These are phyloP conservation scores for Colletotrichum falcatum DNA, from an alignment of 2,329 filamentous ascomycete genomes.

Conservation along the genomic window DNA sequence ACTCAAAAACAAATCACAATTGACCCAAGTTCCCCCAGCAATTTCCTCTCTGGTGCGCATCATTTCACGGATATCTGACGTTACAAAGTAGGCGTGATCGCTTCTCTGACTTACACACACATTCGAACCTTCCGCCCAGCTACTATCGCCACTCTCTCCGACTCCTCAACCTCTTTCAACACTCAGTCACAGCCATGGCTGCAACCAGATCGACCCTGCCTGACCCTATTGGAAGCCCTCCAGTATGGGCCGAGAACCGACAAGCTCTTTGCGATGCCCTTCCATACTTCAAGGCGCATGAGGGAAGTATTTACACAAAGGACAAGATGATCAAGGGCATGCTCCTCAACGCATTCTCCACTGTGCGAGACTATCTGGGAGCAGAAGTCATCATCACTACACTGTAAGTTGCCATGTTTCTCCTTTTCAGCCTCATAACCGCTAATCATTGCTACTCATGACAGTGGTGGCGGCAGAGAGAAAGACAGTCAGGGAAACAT, in stretches of 20 bases:
- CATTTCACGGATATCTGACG: too few relatives aligned
- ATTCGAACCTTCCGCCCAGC: background rate
- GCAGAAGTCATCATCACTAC: conserved; percentile 73
- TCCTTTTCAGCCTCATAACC: background rate
- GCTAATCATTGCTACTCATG: conserved; percentile 40
- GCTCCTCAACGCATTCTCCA: conserved; percentile 67
- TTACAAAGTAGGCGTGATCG: background rate
- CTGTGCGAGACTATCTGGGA: conserved; percentile 68
- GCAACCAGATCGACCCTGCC: background rate
- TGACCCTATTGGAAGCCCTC: conserved; percentile 7
- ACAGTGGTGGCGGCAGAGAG: conserved; percentile 65
- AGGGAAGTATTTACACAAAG: conserved; percentile 68
- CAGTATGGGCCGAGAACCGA: conserved; percentile 67
- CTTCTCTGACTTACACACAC: background rate
- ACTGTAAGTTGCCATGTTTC: conserved; percentile 58
- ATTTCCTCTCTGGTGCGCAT: background rate
- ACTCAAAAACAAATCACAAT: background rate
- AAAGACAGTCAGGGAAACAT: conserved; percentile 59
- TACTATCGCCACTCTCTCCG: background rate
- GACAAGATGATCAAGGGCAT: conserved; percentile 65
- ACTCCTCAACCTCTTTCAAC: too few relatives aligned
- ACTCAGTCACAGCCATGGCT: background rate
- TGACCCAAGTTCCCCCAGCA: background rate
- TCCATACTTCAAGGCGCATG: conserved; percentile 70
- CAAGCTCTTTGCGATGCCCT: conserved; percentile 73